Evolutionary conservation across 805 yeast species (phyloP), one percentile per base, ranked within the genome.

Genomic region (Lipomyces starkeyi): DNA sequence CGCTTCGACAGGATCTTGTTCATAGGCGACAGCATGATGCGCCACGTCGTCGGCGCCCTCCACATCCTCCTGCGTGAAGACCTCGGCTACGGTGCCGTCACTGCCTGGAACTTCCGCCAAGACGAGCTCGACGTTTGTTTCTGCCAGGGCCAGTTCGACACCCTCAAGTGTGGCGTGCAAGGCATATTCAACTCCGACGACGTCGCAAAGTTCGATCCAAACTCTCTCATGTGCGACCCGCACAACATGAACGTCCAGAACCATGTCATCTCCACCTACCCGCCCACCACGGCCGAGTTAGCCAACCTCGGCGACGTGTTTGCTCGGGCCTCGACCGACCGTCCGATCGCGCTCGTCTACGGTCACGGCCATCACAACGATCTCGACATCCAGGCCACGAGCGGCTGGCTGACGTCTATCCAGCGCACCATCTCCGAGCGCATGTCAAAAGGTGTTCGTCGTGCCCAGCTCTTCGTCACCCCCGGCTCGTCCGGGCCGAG

Each of bases 31-130:
- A 56, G 65, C 22, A 69, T 69, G 72, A 67, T 66, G 71, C 68
- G 72, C n/a, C 72, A 69, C 57, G 63, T 63, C n/a, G 72, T 69
- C 53, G 72, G 72, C 32, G 72, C 72, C 9, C 49, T 69, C 43
- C 72, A 69, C 53, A 60, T 69, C 13, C 58, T 67, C 17, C 43
- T 69, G 56, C 71, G 72, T 53, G 69, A 69, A 60, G 72, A 69
- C 63, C 66, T 69, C 20, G 72, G 69, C 40, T 69, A 20, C 37
- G 72, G 72, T 40, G 72, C 64, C 34, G 72, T 69, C 58, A 69
- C 72, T 53, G 67, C 68, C 55, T 69, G 72, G 72, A 69, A 69
- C 43, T 69, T 69, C 59, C 65, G 72, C 17, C 59, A 34, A 13
- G 72, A 69, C 55, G 72, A 69, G 52, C 52, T 47, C 25, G 71